Conservation (phyloP, 2,329 filamentous ascomycete genomes). For the Phialophora verrucosa region DNA sequence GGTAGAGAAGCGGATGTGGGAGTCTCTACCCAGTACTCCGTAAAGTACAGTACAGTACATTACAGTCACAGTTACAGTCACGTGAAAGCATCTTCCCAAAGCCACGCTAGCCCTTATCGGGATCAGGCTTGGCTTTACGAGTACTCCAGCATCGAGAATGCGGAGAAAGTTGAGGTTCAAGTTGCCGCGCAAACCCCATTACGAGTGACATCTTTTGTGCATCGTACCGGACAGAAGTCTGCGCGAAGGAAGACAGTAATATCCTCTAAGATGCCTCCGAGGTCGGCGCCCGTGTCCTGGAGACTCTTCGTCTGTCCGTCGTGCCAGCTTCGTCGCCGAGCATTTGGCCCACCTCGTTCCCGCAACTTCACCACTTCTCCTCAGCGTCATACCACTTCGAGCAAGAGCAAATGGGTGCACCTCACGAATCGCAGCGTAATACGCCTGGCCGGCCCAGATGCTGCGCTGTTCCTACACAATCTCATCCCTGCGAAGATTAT, state of each 20-base stretch:
- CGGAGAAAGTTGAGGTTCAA: neutral
- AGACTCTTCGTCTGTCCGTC: constrained; percentile 24
- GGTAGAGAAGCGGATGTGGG: neutral
- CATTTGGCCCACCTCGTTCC: neutral
- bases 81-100: neutral
- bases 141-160: neutral
- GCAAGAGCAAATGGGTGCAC: constrained; percentile 37
- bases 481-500: constrained; percentile 74
- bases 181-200: neutral
- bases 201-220: neutral
- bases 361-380: constrained; percentile 28
- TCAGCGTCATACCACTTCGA: constrained; percentile 5
- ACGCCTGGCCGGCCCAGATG: constrained; percentile 77
- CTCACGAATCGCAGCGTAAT: constrained; percentile 80
- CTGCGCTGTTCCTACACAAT: constrained; percentile 84
- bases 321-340: constrained; percentile 15
- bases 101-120: neutral
- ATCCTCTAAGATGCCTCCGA: constrained; percentile 21
- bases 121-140: neutral
- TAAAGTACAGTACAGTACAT: too few relatives aligned
- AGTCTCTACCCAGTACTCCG: neutral
- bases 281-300: neutral
- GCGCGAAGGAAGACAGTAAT: neutral
- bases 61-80: neutral
- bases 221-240: neutral